Evolutionary conservation across 1,284 basidiomycete genomes (phyloP), one percentile per base, ranked within the genome.

Genomic region (Ustilago esculenta): DNA sequence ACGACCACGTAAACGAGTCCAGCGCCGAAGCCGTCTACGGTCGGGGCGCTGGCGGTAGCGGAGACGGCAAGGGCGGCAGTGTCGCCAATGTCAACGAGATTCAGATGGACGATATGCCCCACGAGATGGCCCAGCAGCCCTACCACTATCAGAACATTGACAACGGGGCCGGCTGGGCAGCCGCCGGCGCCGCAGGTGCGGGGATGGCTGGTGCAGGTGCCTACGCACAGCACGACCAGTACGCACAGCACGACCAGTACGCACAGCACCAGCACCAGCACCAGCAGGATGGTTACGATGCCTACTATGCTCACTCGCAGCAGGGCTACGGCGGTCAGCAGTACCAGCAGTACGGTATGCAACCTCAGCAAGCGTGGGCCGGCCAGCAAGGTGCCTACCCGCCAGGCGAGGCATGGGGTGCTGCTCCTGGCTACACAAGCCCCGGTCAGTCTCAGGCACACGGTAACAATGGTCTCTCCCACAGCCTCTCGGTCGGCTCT

Each of bases 1-100:
- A 73, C 34, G 66, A 75, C 35, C 70, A 75, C 41, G 70, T 70
- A 43, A 75, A 75, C 57, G 69, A 72, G 32, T 43, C 35, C 20
- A 53, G 47, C 9, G 70, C 70, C 24, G 70, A 72, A 43, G 70
- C 70, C 4, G 54, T 71, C 33, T 71, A 71, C 36, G 68, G 68
- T 35, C 57, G 68, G 6, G 59, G 68, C 3, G 68, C 58, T 0
- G 65, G 67, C 12, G 67, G 66, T 34, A 68, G 54, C 41, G 55
- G 51, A 14, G 68, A 71, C 30, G 68, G 57, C 45, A 71, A 71
- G 33, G 63, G 63, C 21, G 68, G 58, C 15, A 58, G 53, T 14
- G 61, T 66, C 14, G 61, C 68, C 42, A 66, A 71, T 24, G 57
- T 71, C 33, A 65, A 71, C 36, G 68, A 71, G 43, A 71, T 71